phyloP scores from a whole-genome alignment of 345 rosid species.

The Acer yangbiense region DNA sequence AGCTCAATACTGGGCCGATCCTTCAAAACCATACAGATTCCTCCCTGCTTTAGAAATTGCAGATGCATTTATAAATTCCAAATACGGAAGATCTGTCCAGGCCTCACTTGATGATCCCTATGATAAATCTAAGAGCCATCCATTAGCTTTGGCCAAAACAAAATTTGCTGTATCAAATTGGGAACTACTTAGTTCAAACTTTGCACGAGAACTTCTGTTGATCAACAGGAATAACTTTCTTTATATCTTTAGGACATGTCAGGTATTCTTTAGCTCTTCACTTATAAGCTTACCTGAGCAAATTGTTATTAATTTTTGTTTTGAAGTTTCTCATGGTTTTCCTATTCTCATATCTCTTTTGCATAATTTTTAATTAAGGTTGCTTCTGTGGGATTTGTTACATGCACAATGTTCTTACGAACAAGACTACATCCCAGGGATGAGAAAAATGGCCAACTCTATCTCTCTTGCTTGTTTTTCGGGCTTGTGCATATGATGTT shows the following conservation, averaged over 20 bases:
- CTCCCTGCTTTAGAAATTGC: slow-evolving; percentile 71
- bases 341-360: slow-evolving; percentile 18
- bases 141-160: slow-evolving; percentile 63
- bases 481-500: slow-evolving; percentile 87
- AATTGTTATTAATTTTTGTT: neutral
- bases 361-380: slow-evolving; percentile 45
- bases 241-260: slow-evolving; percentile 75
- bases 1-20: slow-evolving; percentile 94
- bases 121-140: slow-evolving; percentile 51
- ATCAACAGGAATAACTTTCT: slow-evolving; percentile 72
- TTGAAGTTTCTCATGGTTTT: neutral
- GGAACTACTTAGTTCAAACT: slow-evolving; percentile 73
- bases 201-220: slow-evolving; percentile 62
- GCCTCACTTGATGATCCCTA: slow-evolving; percentile 49
- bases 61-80: slow-evolving; percentile 65
- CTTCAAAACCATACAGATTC: slow-evolving; percentile 63
- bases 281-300: neutral
- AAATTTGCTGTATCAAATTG: slow-evolving; percentile 67
- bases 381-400: slow-evolving; percentile 77
- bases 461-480: slow-evolving; percentile 78
- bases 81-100: slow-evolving; percentile 52
- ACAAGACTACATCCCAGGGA: slow-evolving; percentile 83
- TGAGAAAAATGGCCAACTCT: slow-evolving; percentile 65
- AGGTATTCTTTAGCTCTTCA: slow-evolving; percentile 44
- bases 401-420: slow-evolving; percentile 70